Evolutionary conservation across 2,329 filamentous ascomycete genomes (phyloP), one percentile per base, ranked within the genome.

Genomic region (Colletotrichum tofieldiae): DNA sequence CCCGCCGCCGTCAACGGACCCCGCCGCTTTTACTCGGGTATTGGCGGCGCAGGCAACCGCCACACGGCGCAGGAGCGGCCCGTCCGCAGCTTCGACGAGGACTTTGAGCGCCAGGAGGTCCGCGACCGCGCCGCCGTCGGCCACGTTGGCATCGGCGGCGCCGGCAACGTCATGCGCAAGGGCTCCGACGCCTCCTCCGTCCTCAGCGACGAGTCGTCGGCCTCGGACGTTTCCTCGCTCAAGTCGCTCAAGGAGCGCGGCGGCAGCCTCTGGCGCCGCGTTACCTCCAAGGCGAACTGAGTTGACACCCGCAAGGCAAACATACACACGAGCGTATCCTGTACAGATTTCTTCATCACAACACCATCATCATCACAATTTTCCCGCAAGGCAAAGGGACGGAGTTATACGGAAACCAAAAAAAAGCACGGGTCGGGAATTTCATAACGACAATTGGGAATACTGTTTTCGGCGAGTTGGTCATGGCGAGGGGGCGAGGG

Each of bases 41-140:
- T 91, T 70, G 91, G 91, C 76, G 91, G 91, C 70, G 91, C 90
- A 2, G 91, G 91, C 77, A 93, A 93, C 83, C 86, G 90, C 74
- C 93, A 93, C 82, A 90, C 92, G 80, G 80, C 80, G 76, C 77
- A 73, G 72, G 59, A 82, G 80, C 77, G 80, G 77, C 71, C 80
- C 81, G 58, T 60, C 45, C 43, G 72, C 65, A 74, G 47, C 58
- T 73, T 75, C 16, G 75, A 78, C 55, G 73, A 75, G 69, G 58
- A 72, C 72, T 58, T 76, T 73, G 58, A 72, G 56, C 65, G 68
- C 59, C 71, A 66, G 71, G 47, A 54, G 61, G 56, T 56, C 54
- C 69, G 72, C 52, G 74, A 76, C 60, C 75, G 69, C 61, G 74
- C 76, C 35, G 73, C 71, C 63, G 58, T 69, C 47, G 63, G 73